A percentile compares a stretch with the other conserved stretches of the same genome.
Conservation (phyloP, 768 basidiomycete genomes). For the Botryobasidium botryosum region DNA sequence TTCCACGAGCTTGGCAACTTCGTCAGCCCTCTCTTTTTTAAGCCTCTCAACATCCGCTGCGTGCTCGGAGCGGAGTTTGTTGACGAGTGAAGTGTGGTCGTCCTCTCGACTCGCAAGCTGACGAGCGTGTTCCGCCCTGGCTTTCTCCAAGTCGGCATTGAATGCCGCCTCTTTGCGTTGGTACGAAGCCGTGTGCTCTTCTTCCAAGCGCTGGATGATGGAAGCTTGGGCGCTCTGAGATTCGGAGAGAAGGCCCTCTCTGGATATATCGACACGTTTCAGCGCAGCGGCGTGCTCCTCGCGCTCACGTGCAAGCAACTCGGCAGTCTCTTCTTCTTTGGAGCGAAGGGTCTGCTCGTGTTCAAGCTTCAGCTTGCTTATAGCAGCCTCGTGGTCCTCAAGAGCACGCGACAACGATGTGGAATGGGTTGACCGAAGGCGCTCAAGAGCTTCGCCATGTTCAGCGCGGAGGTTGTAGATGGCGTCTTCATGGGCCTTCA, state of each 20-base stretch:
- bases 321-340: slow-evolving; percentile 41
- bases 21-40: slow-evolving; percentile 35
- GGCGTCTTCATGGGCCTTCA: slow-evolving; percentile 41
- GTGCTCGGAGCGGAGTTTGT: slow-evolving; percentile 12
- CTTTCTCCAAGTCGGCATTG: slow-evolving; percentile 43
- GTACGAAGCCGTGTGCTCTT: slow-evolving; percentile 53
- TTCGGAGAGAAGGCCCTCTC: slow-evolving; percentile 56
- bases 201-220: slow-evolving; percentile 48
- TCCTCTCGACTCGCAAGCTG: slow-evolving; percentile 38
- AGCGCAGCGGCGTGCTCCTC: slow-evolving; percentile 63
- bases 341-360: slow-evolving; percentile 36
- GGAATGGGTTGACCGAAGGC: slow-evolving; percentile 2
- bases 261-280: slow-evolving; percentile 56
- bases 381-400: slow-evolving; percentile 9
- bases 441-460: slow-evolving; percentile 26
- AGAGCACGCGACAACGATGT: slow-evolving; percentile 6
- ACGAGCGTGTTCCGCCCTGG: slow-evolving; percentile 46
- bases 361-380: slow-evolving; percentile 10
- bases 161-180: slow-evolving; percentile 48
- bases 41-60: slow-evolving; percentile 16
- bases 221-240: slow-evolving; percentile 49
- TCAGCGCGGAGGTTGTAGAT: slow-evolving; percentile 59
- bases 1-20: slow-evolving; percentile 20
- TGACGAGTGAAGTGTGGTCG: slow-evolving; percentile 28
- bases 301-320: slow-evolving; percentile 48